These are phyloP conservation scores for Diversispora eburnea DNA, from an alignment of 192 early-diverging fungal genomes.

Conservation along the genomic window DNA sequence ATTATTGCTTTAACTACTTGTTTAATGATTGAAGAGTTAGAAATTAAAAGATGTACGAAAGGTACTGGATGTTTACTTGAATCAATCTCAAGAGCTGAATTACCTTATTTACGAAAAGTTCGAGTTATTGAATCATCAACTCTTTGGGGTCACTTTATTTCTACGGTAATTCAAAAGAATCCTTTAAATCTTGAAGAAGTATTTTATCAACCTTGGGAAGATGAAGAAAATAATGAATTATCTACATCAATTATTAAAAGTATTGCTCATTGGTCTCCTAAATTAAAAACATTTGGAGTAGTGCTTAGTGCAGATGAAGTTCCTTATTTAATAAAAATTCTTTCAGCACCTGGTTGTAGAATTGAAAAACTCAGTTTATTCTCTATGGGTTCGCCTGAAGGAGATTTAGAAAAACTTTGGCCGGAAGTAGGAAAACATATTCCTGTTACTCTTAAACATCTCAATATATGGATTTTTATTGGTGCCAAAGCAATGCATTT, in stretches of 20 bases:
- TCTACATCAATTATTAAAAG: conserved; percentile 1
- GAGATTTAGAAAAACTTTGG: not conserved
- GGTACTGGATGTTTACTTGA: not conserved
- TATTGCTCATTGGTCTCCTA: not conserved
- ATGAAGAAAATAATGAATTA: not conserved
- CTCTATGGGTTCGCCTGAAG: not conserved
- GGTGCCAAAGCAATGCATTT: conserved; percentile 14
- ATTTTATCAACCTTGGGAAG: conserved; percentile 12
- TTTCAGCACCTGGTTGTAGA: not conserved
- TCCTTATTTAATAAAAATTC: conserved; percentile 4
- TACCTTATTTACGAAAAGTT: conserved; percentile 9
- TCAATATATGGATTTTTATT: conserved; percentile 24
- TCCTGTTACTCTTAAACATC: conserved; percentile 17
- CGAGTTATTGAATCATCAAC: conserved; percentile 6
- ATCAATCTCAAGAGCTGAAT: not conserved
- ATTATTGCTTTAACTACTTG: conserved; percentile 2
- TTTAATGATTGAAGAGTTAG: conserved; percentile 9
- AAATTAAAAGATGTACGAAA: conserved; percentile 4
- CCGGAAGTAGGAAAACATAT: conserved; percentile 4
- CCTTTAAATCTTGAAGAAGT: conserved; percentile 7
- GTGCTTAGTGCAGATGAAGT: not conserved
- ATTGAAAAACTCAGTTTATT: conserved; percentile 17
- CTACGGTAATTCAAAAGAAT: conserved; percentile 4
- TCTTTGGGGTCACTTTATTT: not conserved
- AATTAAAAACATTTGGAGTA: conserved; percentile 14